Evolutionary conservation across 495 filamentous ascomycete genomes (phyloP).

Genomic region (Letharia columbiana): DNA sequence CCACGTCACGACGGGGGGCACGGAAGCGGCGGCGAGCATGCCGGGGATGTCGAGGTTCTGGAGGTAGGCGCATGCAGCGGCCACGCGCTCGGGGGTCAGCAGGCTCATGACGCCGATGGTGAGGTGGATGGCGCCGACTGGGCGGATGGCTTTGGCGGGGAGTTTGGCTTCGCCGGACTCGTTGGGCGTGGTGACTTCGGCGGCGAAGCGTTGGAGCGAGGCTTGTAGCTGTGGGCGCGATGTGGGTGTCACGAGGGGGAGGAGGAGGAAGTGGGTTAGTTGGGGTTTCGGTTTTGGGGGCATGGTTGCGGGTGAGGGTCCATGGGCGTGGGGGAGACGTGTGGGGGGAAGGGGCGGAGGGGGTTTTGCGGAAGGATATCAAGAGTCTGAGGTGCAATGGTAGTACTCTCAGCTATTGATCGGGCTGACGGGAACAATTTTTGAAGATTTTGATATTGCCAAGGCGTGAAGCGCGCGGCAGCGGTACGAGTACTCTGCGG

Average conservation of each 20-base stretch:
- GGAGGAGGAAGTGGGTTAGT: conserved; percentile 83
- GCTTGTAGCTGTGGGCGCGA: conserved; percentile 56
- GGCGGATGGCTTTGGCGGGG: conserved; percentile 59
- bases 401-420: no score
- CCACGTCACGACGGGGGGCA: neutral
- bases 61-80: conserved; percentile 51
- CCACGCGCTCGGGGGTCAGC: conserved; percentile 43
- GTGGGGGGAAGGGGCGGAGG: no score
- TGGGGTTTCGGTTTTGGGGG: conserved; percentile 26
- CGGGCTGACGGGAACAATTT: no score
- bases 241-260: conserved; percentile 59
- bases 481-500: no score
- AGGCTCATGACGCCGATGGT: conserved; percentile 86
- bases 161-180: conserved; percentile 24
- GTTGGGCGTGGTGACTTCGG: conserved; percentile 38
- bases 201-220: conserved; percentile 52
- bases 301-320: neutral
- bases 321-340: neutral
- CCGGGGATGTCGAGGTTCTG: conserved; percentile 41
- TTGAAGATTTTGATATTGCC: no score
- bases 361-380: no score
- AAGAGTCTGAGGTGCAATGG: no score
- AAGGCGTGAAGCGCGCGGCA: no score
- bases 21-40: conserved; percentile 35
- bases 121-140: conserved; percentile 72